Evolutionary conservation across 768 basidiomycete genomes (phyloP), one percentile per base, ranked within the genome.

Genomic region (Scleroderma citrinum): DNA sequence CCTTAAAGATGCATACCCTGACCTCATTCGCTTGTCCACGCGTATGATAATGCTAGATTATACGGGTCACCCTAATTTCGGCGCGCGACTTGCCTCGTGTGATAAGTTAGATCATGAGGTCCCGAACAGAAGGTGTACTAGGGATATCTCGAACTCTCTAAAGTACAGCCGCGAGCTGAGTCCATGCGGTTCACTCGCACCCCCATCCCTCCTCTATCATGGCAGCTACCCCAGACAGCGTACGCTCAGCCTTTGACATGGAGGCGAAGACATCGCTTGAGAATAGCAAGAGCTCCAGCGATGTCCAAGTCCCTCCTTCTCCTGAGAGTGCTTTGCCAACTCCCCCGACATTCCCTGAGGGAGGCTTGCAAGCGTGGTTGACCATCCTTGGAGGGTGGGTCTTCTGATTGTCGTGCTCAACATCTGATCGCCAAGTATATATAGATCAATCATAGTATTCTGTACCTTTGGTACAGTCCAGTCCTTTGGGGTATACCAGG

Each of bases 391-490:
- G 76, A 55, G 75, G 75, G 76, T 74, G 55, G 35, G 73, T 59
- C 16, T 12, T 20, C 14, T 8, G 26, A 7, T 34, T 21, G 10
- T 26, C 11, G 32, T 35, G 7, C 1, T 47, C n/a, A 20, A 13
- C 26, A n/a, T 35, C 29, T 48, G n/a, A 17, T 45, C 32, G 47
- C 24, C 21, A 44, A 32, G 48, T 40, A 26, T 21, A 2, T 21
- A 31, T 41, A 76, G 76, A 24, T 62, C 61, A 7, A 67, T 76
- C 60, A 64, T 73, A 11, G 61, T 71, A 4, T 78, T 76, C 45
- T 74, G 73, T 54, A 75, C 75, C 0, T 76, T 78, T 52, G 76
- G 76, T 7, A 68, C 71, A 5, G 71, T 76, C 10, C 74, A 76
- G 48, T 73, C 74, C 7, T 76, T 74, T 52, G 61, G 61, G n/a